Evolutionary conservation across 257 asterid species (phyloP).

Genomic region (Fraxinus quadrangulata): DNA sequence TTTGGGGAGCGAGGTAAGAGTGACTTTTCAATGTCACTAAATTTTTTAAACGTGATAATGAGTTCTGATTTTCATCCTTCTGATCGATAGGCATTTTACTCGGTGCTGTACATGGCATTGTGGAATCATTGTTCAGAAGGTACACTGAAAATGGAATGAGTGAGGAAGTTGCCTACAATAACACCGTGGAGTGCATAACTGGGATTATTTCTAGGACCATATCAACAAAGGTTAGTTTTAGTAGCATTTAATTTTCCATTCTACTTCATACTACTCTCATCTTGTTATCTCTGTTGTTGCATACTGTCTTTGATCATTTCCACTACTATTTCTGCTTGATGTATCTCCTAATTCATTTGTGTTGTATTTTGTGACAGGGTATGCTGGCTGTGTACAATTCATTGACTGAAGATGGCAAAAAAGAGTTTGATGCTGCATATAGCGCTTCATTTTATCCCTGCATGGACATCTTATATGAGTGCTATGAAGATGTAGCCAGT

Average conservation of each 20-base stretch:
- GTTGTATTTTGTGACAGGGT: constrained; percentile 55
- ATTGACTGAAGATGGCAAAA: constrained; percentile 74
- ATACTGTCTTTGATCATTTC: constrained; percentile 9
- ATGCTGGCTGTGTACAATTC: constrained; percentile 87
- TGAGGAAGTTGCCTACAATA: constrained; percentile 91
- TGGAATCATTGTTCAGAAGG: constrained; percentile 88
- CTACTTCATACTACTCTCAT: neutral
- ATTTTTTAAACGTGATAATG: neutral
- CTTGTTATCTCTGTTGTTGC: neutral
- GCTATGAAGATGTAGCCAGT: constrained; percentile 95
- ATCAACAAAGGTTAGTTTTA: constrained; percentile 69
- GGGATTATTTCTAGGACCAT: constrained; percentile 84
- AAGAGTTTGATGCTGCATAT: constrained; percentile 77
- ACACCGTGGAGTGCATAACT: constrained; percentile 89
- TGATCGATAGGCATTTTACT: constrained; percentile 73
- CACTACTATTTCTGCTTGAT: constrained; percentile 8
- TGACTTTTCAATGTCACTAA: neutral
- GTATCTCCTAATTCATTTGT: neutral
- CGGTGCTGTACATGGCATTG: constrained; percentile 97
- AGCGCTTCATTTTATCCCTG: constrained; percentile 95
- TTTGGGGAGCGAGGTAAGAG: constrained; percentile 89
- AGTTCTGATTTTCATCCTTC: constrained; percentile 22
- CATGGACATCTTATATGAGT: constrained; percentile 94
- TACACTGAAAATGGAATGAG: constrained; percentile 89
- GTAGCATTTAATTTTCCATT: neutral